Base-by-base conservation (phyloP, 257 asterid species). In the Fraxinus excelsior region DNA sequence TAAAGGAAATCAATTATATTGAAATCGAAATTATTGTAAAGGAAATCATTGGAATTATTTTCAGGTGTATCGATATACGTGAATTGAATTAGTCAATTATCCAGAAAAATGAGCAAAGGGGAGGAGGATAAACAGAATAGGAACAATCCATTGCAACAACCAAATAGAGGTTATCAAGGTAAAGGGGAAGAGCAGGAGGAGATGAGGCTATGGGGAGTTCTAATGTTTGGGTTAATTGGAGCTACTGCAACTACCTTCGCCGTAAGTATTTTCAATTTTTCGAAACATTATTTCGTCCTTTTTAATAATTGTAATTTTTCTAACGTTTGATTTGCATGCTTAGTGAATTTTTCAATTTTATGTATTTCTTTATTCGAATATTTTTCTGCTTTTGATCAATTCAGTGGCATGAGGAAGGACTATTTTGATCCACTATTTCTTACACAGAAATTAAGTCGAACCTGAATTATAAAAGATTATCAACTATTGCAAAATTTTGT, bases 221-320 rank as follows among this genome's bases (percentile, higher is more conserved):
- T 92, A 14, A 80, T 89, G 67, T 92, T 89, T 51, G 97, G 96
- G 49, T 80, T 92, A 29, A 86, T 94, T 37, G 98, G 97, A 76
- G 98, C 98, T 77, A 83, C 96, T 44, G 90, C 85, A 80, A 90
- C 97, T 80, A 85, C 93, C 28, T 78, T 87, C 25, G 97, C 98
- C 14, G 98, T 94, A 86, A 76, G 90, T 67, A 35, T 67, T 74
- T 53, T 40, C 35, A 58, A 9, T 76, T 81, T 58, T 58, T n/a
- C n/a, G 12, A 4, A 26, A 34, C 56, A 34, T 34, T 16, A 40
- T 67, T 19, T 18, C 9, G 8, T 60, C 68, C 68, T 26, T 26
- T 62, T 62, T 23, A 3, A 19, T 56, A 1, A 12, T 62, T 25
- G n/a, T 62, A 26, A 26, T 62, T 62, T 58, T 60, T 62, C 32